A percentile compares a stretch with the other conserved stretches of the same genome.
phyloP scores from a whole-genome alignment of 352 stramenopile species.

The Globisporangium irregulare region DNA sequence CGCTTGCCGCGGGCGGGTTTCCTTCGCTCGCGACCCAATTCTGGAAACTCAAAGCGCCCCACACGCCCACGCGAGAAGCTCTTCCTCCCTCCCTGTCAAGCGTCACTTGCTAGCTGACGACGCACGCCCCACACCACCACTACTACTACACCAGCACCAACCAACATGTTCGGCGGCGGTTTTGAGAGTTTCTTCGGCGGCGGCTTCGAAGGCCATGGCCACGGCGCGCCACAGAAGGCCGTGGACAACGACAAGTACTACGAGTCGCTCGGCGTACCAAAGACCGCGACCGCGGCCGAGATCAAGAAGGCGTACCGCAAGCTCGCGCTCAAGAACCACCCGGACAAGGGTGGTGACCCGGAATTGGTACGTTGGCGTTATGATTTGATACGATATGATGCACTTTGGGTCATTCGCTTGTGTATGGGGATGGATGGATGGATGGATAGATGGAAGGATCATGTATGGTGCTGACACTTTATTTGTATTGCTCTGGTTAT shows the following conservation, averaged over 20 bases:
- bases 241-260: slow-evolving; percentile 90
- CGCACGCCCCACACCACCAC: neutral
- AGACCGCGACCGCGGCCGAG: slow-evolving; percentile 77
- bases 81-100: neutral
- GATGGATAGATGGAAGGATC: too few relatives aligned
- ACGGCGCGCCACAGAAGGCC: slow-evolving; percentile 44
- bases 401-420: neutral
- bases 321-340: slow-evolving; percentile 93
- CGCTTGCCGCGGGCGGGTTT: neutral
- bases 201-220: slow-evolving; percentile 55
- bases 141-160: slow-evolving; percentile 6
- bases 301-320: slow-evolving; percentile 92
- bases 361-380: slow-evolving; percentile 61
- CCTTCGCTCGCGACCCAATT: slow-evolving; percentile 12
- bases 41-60: slow-evolving; percentile 16
- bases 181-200: slow-evolving; percentile 88
- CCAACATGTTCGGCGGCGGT: slow-evolving; percentile 76
- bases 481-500: slow-evolving; percentile 1
- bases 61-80: neutral
- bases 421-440: neutral
- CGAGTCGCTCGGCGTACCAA: slow-evolving; percentile 82
- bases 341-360: slow-evolving; percentile 98
- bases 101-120: neutral
- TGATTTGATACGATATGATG: neutral
- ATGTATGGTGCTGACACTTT: slow-evolving; percentile 2